These are phyloP conservation scores for Boletus speciosus DNA, from an alignment of 768 basidiomycete species.

Conservation along the genomic window DNA sequence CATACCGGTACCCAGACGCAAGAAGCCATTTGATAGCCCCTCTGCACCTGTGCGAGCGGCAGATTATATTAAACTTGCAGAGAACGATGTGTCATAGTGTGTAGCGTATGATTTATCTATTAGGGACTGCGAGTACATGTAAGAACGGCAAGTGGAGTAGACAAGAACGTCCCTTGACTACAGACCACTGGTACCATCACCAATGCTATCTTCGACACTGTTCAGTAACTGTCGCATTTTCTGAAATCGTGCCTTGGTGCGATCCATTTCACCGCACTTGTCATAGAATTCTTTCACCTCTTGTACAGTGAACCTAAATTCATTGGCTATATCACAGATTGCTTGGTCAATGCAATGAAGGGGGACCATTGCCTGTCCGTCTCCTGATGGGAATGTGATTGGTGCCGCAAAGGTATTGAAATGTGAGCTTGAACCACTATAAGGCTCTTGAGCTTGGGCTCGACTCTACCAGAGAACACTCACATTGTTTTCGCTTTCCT, in stretches of 20 bases:
- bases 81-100: conserved; percentile 47
- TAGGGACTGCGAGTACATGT: background rate
- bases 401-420: conserved; percentile 3
- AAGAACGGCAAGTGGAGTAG: background rate
- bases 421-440: conserved; percentile 2
- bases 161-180: conserved; percentile 1
- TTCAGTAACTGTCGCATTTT: conserved; percentile 54
- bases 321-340: conserved; percentile 62
- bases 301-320: conserved; percentile 67
- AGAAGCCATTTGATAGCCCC: conserved; percentile 76
- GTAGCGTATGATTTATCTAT: background rate
- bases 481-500: conserved; percentile 48
- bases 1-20: conserved; percentile 46
- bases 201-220: conserved; percentile 24
- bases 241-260: conserved; percentile 62
- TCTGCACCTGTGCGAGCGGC: conserved; percentile 73
- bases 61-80: conserved; percentile 63
- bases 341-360: conserved; percentile 67
- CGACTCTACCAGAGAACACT: conserved; percentile 13
- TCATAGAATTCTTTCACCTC: conserved; percentile 81
- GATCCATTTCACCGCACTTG: conserved; percentile 65
- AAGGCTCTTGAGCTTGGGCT: conserved; percentile 1
- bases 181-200: background rate
- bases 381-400: background rate
- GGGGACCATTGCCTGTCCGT: conserved; percentile 6